Base-by-base conservation (phyloP, 352 stramenopile genomes). In the Phytophthora hybrid region DNA sequence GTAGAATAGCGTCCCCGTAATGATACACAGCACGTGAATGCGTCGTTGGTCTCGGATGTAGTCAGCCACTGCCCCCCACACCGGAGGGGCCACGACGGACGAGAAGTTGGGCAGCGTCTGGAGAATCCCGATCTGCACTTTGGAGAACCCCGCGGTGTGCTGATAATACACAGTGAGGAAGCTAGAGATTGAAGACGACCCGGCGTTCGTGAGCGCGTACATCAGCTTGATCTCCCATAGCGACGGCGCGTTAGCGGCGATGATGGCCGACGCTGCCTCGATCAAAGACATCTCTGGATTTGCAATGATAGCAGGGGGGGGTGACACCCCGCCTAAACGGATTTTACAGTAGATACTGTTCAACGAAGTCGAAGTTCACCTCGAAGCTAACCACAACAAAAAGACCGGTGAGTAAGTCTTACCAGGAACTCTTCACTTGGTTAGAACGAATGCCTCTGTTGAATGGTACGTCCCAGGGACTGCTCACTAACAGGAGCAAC, bases 101-200 rank as follows among this genome's bases (percentile, higher is more conserved):
- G 71, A 80, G 55, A 94, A 74, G 58, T 73, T 73, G 18, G 79
- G 85, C 11, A 94, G 70, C 19, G 85, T 87, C 76, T 91, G 84
- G 53, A 94, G 68, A 51, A 92, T 63, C 41, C 85, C 84, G 64
- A 93, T 93, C 74, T 94, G 79, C n/a, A 87, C 74, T 63, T 94
- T 93, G 70, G 78, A 81, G 69, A 90, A 90, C 10, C 69, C 56
- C 18, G 77, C 75, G 52, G 76, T 80, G 59, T 90, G 75, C 70
- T 93, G 75, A 72, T 81, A 91, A 61, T 85, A 93, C 26, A 93
- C 83, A 21, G 83, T 74, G 41, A 94, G 68, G 73, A 85, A 94
- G 76, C 90, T 91, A 57, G 80, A 64, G 55, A 87, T 67, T 19
- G 85, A 81, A 61, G 84, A 91, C 31, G 74, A 63, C n/a, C 73